Conservation (phyloP, 1,139 yeast genomes). For the Yamadazyma oceani region DNA sequence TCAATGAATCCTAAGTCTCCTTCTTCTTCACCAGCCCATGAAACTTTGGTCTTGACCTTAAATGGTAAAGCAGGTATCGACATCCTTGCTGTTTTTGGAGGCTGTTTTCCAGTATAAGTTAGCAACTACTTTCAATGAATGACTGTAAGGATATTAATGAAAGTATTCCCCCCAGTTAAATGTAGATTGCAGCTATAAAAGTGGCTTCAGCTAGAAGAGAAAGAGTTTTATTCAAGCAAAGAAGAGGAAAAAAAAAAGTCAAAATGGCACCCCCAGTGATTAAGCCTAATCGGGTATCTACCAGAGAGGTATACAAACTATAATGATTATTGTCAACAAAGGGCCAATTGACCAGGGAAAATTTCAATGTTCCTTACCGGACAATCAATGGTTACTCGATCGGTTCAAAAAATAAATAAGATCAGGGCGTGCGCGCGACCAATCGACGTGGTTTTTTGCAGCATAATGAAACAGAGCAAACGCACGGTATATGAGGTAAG, state of each 20-base stretch:
- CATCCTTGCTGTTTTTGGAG: constrained; percentile 10
- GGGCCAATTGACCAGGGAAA: constrained; percentile 1
- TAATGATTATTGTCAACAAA: constrained; percentile 9
- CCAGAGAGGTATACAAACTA: constrained; percentile 2
- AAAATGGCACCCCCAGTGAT: neutral
- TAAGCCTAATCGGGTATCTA: constrained; percentile 1
- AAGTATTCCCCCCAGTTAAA: too few species aligned
- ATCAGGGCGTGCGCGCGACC: neutral
- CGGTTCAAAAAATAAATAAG: constrained; percentile 6
- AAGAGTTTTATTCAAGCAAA: neutral
- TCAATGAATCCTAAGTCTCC: constrained; percentile 92
- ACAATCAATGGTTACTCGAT: constrained; percentile 4
- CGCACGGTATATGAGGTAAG: neutral
- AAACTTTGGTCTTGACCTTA: constrained; percentile 71
- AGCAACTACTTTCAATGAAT: too few species aligned
- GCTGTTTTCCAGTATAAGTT: too few species aligned
- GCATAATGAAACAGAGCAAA: too few species aligned
- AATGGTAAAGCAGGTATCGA: constrained; percentile 54
- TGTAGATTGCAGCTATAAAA: too few species aligned
- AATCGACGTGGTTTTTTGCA: neutral
- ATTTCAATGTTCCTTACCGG: constrained; percentile 3
- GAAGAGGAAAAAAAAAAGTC: neutral
- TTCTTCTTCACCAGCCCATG: constrained; percentile 90
- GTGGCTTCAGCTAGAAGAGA: too few species aligned
- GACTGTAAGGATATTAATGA: too few species aligned